These are phyloP conservation scores for Lachancea waltii DNA, from an alignment of 805 yeast species.

Conservation along the genomic window DNA sequence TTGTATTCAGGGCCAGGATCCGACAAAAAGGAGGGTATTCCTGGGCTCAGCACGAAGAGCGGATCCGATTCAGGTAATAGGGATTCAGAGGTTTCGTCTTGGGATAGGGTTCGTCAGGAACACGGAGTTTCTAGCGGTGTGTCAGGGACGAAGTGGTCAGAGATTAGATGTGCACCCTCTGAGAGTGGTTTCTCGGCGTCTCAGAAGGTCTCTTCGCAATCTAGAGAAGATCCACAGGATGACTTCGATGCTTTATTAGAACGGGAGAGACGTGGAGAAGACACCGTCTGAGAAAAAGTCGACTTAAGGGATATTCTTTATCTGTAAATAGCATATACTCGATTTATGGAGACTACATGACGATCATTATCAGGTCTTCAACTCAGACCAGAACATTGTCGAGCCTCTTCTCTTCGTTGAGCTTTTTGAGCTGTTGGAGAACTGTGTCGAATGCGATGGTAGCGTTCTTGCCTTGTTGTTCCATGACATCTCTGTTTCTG, in stretches of 20 bases:
- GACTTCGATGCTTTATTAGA: conserved; percentile 18
- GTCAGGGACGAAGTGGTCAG: conserved; percentile 4
- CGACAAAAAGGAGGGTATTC: conserved; percentile 17
- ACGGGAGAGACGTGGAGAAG: conserved; percentile 14
- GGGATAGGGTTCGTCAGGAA: conserved; percentile 34
- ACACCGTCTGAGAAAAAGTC: conserved; percentile 1
- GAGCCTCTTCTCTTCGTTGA: conserved; percentile 68
- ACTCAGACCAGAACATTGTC: conserved; percentile 47
- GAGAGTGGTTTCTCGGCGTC: too few species aligned
- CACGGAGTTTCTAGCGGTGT: conserved; percentile 14
- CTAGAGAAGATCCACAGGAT: conserved; percentile 3
- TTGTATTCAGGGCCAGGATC: conserved; percentile 30
- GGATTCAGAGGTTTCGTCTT: conserved; percentile 30
- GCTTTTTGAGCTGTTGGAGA: conserved; percentile 54
- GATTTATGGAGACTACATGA: conserved; percentile 1
- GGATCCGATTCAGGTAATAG: too few species aligned
- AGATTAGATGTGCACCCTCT: conserved; percentile 1
- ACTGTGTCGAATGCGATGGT: conserved; percentile 70
- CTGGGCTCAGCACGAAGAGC: too few species aligned
- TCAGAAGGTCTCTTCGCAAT: too few species aligned
- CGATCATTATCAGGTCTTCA: neutral
- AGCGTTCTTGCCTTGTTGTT: conserved; percentile 88
- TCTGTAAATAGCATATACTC: conserved; percentile 5
- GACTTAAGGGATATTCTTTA: neutral
- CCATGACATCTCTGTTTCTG: conserved; percentile 92